Percentiles rank a stretch among this genome's conserved stretches.
Evolutionary conservation across 257 asterid species (phyloP).

Genomic region (Solanum corneliomulleri): DNA sequence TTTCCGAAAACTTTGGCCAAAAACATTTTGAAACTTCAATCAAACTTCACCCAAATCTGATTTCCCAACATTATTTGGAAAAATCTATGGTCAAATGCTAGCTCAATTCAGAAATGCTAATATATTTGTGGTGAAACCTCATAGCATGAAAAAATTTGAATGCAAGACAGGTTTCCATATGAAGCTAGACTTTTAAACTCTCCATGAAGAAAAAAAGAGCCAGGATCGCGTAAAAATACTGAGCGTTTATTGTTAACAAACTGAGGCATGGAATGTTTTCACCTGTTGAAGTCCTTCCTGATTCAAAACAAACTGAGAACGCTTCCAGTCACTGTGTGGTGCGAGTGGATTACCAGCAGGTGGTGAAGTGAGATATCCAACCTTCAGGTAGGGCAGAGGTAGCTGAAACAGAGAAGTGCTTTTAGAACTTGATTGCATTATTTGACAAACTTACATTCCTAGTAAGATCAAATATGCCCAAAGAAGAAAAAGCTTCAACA

Average conservation of each 20-base stretch:
- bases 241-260: not conserved
- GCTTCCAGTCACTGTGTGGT: conserved; percentile 95
- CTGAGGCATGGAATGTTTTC: not conserved
- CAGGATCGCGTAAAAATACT: not conserved
- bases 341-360: conserved; percentile 84
- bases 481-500: not conserved
- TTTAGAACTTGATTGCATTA: conserved; percentile 2
- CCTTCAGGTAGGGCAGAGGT: conserved; percentile 86
- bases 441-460: not conserved
- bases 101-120: not conserved
- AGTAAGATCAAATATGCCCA: not conserved
- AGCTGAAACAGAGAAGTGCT: conserved; percentile 48
- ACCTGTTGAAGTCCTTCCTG: conserved; percentile 97
- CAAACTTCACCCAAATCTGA: not conserved
- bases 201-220: not conserved
- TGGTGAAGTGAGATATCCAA: conserved; percentile 87
- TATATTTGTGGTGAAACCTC: not conserved
- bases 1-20: not conserved
- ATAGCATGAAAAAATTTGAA: not conserved
- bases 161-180: not conserved
- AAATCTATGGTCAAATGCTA: not conserved
- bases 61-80: not conserved
- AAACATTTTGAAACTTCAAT: not conserved
- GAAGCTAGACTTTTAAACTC: not conserved
- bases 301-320: conserved; percentile 64